These are phyloP conservation scores for Penicillium freii DNA, from an alignment of 2,329 filamentous ascomycete genomes.

Conservation along the genomic window DNA sequence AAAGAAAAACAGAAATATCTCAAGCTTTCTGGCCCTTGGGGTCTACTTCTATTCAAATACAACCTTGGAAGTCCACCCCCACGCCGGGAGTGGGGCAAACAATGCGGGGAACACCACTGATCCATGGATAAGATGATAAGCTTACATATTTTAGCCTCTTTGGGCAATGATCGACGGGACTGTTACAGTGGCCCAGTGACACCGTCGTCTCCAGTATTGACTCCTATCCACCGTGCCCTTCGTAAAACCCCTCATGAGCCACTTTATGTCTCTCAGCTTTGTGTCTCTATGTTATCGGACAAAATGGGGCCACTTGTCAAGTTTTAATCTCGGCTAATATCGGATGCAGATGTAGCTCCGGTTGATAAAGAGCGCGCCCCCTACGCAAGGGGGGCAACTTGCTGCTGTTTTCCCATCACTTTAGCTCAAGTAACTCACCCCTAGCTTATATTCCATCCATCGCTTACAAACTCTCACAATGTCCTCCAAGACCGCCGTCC, in stretches of 20 bases:
- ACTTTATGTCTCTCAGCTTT: not conserved
- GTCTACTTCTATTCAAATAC: not conserved
- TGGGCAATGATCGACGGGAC: not conserved
- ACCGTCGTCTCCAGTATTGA: not conserved
- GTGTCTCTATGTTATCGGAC: not conserved
- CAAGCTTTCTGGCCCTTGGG: not conserved
- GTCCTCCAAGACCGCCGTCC: slow-evolving; percentile 42
- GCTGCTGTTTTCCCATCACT: not conserved
- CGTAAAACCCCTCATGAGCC: not conserved
- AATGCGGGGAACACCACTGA: slow-evolving; percentile 1
- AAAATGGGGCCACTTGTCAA: not conserved
- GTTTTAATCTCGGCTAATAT: not conserved
- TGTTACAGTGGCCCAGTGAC: not conserved
- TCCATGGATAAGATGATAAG: slow-evolving; percentile 1
- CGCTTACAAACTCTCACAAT: slow-evolving; percentile 22
- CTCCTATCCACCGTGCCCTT: not conserved
- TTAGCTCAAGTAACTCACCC: not conserved
- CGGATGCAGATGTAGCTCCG: not conserved
- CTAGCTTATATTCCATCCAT: not conserved
- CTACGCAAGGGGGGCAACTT: not conserved
- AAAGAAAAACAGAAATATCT: not conserved
- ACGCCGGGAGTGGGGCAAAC: not conserved
- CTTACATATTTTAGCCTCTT: not conserved
- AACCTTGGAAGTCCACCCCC: not conserved
- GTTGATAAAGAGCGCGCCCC: not conserved